Percentiles rank a stretch among this genome's conserved stretches.
Conservation (phyloP, 140 eudicot species). For the Flaveria floridana region DNA sequence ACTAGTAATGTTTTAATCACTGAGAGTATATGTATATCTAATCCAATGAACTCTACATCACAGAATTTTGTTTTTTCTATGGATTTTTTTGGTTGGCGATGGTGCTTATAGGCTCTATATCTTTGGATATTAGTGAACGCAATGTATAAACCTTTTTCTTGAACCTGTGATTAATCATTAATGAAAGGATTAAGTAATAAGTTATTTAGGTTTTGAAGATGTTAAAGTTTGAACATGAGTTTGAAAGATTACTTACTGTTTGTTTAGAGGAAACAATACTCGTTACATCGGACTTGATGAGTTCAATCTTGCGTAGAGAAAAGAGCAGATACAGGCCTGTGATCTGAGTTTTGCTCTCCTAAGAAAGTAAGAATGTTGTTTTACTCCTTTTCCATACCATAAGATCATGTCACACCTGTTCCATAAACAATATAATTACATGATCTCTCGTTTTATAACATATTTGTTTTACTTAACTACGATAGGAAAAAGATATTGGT, state of each 20-base stretch:
- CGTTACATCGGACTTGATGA: slow-evolving; percentile 34
- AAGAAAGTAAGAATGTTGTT: slow-evolving; percentile 75
- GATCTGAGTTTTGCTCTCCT: slow-evolving; percentile 91
- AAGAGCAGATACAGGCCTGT: slow-evolving; percentile 89
- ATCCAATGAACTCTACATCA: slow-evolving; percentile 22
- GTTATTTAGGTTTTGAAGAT: slow-evolving; percentile 24
- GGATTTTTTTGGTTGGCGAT: slow-evolving; percentile 27
- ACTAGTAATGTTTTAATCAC: not conserved
- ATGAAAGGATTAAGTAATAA: slow-evolving; percentile 18
- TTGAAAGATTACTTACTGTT: slow-evolving; percentile 37
- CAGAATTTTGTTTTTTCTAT: slow-evolving; percentile 31
- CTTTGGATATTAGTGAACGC: slow-evolving; percentile 37
- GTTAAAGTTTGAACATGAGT: slow-evolving; percentile 19
- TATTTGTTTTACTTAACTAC: not conserved
- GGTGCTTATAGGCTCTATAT: slow-evolving; percentile 33
- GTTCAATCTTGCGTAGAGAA: slow-evolving; percentile 67
- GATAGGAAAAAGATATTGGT: not conserved
- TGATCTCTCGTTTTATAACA: not conserved
- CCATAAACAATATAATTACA: slow-evolving; percentile 14
- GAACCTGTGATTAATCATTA: slow-evolving; percentile 28
- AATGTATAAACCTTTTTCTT: slow-evolving; percentile 43
- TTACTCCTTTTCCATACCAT: slow-evolving; percentile 92
- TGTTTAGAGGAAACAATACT: slow-evolving; percentile 26
- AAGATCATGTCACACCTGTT: slow-evolving; percentile 96
- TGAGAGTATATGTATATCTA: slow-evolving; percentile 13